These are phyloP conservation scores for Speleostelium caveatum DNA, from an alignment of 78 protist genomes.

Conservation along the genomic window DNA sequence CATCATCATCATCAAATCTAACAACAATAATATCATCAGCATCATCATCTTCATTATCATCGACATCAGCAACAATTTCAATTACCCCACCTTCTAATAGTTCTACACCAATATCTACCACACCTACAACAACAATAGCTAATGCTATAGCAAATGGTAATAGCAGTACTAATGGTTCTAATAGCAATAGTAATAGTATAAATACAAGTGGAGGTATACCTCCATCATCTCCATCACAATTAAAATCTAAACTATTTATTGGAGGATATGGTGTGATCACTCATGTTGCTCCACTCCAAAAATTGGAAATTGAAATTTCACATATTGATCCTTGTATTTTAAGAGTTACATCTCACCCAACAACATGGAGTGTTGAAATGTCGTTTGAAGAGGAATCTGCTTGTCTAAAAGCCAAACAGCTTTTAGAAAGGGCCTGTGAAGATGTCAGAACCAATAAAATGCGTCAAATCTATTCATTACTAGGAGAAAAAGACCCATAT, in stretches of 20 bases:
- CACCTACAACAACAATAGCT: background rate
- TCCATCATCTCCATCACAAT: background rate
- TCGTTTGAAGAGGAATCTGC: constrained; percentile 34
- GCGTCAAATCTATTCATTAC: constrained; percentile 65
- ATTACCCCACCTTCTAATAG: background rate
- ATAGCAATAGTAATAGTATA: background rate
- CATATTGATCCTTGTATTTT: constrained; percentile 49
- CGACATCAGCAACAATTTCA: background rate
- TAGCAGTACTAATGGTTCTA: background rate
- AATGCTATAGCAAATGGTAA: too few relatives aligned
- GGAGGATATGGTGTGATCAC: constrained; percentile 46
- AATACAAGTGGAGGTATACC: background rate
- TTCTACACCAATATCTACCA: background rate
- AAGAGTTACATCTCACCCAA: constrained; percentile 46
- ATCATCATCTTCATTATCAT: background rate
- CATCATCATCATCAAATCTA: background rate
- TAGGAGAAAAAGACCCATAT: constrained; percentile 77
- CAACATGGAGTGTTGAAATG: constrained; percentile 78
- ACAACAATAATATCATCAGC: too few relatives aligned
- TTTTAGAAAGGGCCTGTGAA: constrained; percentile 52
- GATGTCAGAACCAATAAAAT: constrained; percentile 64
- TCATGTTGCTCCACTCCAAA: constrained; percentile 69
- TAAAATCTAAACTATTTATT: too few relatives aligned
- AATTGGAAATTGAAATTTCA: constrained; percentile 51
- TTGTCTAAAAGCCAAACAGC: constrained; percentile 43